Evolutionary conservation across 345 rosid genomes (phyloP), one percentile per base, ranked within the genome.

Genomic region (Cochlearia excelsa): DNA sequence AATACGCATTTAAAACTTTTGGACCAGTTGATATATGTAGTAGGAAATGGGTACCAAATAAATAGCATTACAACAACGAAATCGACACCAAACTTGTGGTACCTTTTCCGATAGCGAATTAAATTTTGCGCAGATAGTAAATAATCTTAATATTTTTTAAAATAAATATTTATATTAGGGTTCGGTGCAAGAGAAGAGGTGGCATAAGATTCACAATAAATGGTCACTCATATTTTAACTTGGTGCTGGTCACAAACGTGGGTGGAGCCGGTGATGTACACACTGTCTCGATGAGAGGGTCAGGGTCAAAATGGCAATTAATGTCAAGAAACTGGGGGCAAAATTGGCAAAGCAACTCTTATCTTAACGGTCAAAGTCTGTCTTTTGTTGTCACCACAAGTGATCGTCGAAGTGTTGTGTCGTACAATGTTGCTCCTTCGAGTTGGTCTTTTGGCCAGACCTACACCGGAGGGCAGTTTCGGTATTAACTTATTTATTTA

Each of bases 321-420:
- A 83, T 86, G 89, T 83, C 89, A 9, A 75, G 93, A 54, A 86
- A 86, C n/a, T 86, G 93, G 93, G 93, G 93, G 30, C 93, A 86
- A 53, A 86, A 86, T 54, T 72, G 23, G 23, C 23, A 16, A 16
- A 16, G 23, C 23, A 16, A 16, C 23, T 16, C 23, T 16, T 16
- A 16, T 58, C 84, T 86, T 16, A 81, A 81, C 51, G 93, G 93
- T 8, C 89, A 86, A 68, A 66, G 72, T 66, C 83, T 86, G 71
- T 86, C 93, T 5, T 86, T 86, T 61, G 44, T 79, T 26, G 89
- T 86, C 33, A 83, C 84, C 10, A 66, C 87, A 26, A 78, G 93
- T 54, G 81, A 83, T 48, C 82, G 87, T 26, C 83, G 82, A 35
- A 74, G 79, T 11, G 79, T 81, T 2, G 58, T 86, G 10, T 86